Conservation (phyloP, 1,284 basidiomycete genomes). For the Cryptococcus floricola region DNA sequence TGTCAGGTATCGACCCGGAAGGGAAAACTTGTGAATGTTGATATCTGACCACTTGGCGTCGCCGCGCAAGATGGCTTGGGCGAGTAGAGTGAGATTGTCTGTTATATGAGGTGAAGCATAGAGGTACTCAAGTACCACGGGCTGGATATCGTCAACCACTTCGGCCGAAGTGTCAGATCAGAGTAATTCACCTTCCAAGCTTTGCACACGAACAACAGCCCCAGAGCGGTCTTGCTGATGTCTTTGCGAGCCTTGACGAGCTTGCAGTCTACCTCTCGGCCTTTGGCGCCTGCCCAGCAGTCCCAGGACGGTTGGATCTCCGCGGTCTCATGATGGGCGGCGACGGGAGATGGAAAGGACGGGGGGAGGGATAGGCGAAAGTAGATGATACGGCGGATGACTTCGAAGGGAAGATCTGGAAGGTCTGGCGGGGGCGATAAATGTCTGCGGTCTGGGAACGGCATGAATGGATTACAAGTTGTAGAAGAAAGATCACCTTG, state of each 20-base stretch:
- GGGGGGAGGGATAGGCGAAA: constrained; percentile 24
- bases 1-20: constrained; percentile 77
- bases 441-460: too few species aligned
- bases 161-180: not conserved
- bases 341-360: constrained; percentile 12
- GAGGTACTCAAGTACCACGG: constrained; percentile 62
- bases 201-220: constrained; percentile 64
- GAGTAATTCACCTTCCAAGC: constrained; percentile 62
- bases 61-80: constrained; percentile 56
- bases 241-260: constrained; percentile 19
- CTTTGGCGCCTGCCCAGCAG: constrained; percentile 23
- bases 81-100: constrained; percentile 58
- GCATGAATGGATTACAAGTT: not conserved
- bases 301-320: constrained; percentile 20
- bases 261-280: constrained; percentile 5
- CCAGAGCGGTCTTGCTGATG: constrained; percentile 27
- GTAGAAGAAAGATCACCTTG: not conserved
- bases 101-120: constrained; percentile 60
- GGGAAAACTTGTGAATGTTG: constrained; percentile 72
- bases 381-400: constrained; percentile 32
- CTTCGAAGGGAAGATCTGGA: constrained; percentile 22
- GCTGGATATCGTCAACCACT: constrained; percentile 50
- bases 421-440: not conserved
- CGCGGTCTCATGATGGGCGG: not conserved
- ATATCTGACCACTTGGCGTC: constrained; percentile 81